Conservation (phyloP, 148 eudicot genomes). For the Chenopodium berlandieri region DNA sequence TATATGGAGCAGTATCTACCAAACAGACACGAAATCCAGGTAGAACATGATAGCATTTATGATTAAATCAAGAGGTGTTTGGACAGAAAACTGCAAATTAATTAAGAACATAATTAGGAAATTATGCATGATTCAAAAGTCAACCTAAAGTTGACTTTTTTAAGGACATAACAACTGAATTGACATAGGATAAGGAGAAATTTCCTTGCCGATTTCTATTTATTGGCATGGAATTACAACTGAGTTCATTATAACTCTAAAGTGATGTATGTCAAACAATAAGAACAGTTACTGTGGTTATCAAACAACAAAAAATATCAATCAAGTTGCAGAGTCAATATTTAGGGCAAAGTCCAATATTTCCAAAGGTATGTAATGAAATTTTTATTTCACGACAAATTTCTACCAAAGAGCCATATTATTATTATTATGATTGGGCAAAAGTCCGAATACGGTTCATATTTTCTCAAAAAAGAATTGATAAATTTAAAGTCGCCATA, state of each 20-base stretch:
- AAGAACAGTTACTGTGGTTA: neutral
- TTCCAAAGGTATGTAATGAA: neutral
- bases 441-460: neutral
- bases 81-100: neutral
- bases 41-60: neutral
- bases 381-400: too few relatives aligned
- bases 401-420: neutral
- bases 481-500: neutral
- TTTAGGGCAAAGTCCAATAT: neutral
- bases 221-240: neutral
- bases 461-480: neutral
- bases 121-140: neutral
- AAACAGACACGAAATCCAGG: neutral
- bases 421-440: neutral
- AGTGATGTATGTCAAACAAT: neutral
- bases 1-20: neutral
- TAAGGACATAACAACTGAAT: neutral
- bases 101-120: neutral
- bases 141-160: neutral
- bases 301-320: neutral
- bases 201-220: too few relatives aligned
- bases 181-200: neutral
- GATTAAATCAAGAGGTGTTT: neutral
- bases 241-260: neutral
- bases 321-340: neutral